Percentiles rank a stretch among this genome's conserved stretches.
phyloP scores from a whole-genome alignment of 805 yeast genomes.

The Gaillardinia entomophila region DNA sequence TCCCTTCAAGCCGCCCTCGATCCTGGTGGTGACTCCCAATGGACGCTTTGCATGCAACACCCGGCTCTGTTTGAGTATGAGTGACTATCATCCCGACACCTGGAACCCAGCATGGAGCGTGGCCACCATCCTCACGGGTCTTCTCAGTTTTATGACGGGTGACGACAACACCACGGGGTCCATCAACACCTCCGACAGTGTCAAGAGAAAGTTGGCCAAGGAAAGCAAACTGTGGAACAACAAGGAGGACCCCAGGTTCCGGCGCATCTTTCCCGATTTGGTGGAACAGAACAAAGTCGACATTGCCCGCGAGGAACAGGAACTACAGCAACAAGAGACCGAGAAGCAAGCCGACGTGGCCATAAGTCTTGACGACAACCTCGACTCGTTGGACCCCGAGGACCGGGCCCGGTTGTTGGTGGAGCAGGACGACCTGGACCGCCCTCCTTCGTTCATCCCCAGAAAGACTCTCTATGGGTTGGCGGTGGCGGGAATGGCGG shows the following conservation, averaged over 20 bases:
- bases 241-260: constrained; percentile 51
- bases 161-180: constrained; percentile 83
- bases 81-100: constrained; percentile 88
- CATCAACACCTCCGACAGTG: constrained; percentile 54
- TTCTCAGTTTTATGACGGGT: constrained; percentile 88
- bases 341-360: constrained; percentile 17
- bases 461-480: too few relatives aligned
- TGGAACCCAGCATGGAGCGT: constrained; percentile 99
- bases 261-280: constrained; percentile 64
- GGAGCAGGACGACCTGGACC: constrained; percentile 6
- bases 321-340: constrained; percentile 5
- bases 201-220: constrained; percentile 51
- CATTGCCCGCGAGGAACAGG: constrained; percentile 14
- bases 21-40: constrained; percentile 82
- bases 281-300: constrained; percentile 37
- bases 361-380: constrained; percentile 35
- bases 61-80: constrained; percentile 82
- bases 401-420: constrained; percentile 47
- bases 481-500: too few relatives aligned
- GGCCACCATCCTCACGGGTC: constrained; percentile 78
- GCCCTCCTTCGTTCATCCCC: too few relatives aligned
- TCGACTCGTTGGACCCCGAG: constrained; percentile 54
- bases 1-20: constrained; percentile 90
- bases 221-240: constrained; percentile 59
- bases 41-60: constrained; percentile 82